Conservation (phyloP, 148 eudicot genomes). For the Polygonum aviculare region DNA sequence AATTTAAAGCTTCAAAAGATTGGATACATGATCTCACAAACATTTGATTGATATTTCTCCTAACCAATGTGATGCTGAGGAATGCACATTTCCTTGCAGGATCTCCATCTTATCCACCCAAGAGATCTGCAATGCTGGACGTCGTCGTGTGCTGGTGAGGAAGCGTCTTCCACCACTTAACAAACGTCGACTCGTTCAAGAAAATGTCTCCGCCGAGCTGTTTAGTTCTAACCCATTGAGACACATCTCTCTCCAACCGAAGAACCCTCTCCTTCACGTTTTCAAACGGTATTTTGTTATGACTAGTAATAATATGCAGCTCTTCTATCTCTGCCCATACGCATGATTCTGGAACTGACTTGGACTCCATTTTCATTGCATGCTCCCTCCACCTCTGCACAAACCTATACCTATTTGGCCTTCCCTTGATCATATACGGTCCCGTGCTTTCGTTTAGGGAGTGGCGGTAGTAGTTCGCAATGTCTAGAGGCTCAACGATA, state of each 20-base stretch:
- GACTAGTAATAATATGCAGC: constrained; percentile 27
- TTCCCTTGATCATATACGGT: constrained; percentile 50
- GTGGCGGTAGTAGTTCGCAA: constrained; percentile 82
- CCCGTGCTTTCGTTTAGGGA: constrained; percentile 72
- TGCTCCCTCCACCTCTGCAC: constrained; percentile 82
- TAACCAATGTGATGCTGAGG: not conserved
- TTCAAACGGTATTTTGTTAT: constrained; percentile 22
- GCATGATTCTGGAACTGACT: constrained; percentile 58
- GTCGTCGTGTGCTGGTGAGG: constrained; percentile 41
- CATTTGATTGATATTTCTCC: not conserved
- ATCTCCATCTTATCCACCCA: constrained; percentile 9
- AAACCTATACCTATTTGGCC: constrained; percentile 65
- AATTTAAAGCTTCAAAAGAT: not conserved
- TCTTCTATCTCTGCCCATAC: constrained; percentile 92
- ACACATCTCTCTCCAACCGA: constrained; percentile 31
- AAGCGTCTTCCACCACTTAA: constrained; percentile 75
- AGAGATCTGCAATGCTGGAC: constrained; percentile 42
- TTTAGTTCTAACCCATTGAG: constrained; percentile 29
- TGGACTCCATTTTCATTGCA: constrained; percentile 31
- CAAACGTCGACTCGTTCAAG: constrained; percentile 57
- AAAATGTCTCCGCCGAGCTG: constrained; percentile 49
- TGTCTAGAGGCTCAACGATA: constrained; percentile 75
- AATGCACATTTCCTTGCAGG: not conserved
- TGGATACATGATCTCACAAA: not conserved
- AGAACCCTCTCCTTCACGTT: constrained; percentile 35